phyloP scores from a whole-genome alignment of 2,329 filamentous ascomycete genomes.

The Fusarium austroafricanum region DNA sequence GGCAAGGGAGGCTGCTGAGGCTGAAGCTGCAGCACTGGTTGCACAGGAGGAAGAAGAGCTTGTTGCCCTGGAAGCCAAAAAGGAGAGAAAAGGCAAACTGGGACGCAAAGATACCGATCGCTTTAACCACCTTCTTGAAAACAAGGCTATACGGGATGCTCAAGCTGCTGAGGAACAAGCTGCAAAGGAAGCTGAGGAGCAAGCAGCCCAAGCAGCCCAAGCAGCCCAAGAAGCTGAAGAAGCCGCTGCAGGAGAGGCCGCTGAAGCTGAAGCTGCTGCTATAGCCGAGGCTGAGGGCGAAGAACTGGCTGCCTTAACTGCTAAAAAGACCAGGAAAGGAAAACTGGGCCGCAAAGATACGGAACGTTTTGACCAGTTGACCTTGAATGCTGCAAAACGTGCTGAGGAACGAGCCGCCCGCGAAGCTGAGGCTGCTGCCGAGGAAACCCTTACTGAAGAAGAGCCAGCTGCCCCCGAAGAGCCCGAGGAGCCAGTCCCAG shows the following conservation, averaged over 20 bases:
- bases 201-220: conserved; percentile 42
- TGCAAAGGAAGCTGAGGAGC: conserved; percentile 45
- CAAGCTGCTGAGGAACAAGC: conserved; percentile 49
- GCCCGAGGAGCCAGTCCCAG: conserved; percentile 16
- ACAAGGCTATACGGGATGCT: conserved; percentile 37
- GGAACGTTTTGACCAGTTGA: conserved; percentile 35
- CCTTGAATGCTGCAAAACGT: conserved; percentile 32
- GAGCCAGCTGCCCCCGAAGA: conserved; percentile 6
- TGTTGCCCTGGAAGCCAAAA: conserved; percentile 35
- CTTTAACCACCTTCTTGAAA: conserved; percentile 29
- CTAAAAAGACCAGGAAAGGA: conserved; percentile 53
- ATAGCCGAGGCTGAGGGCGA: conserved; percentile 48
- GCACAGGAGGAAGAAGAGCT: conserved; percentile 40
- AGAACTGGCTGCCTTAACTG: conserved; percentile 56
- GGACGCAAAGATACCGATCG: conserved; percentile 41
- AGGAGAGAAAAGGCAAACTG: conserved; percentile 39
- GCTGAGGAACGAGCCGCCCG: conserved; percentile 31
- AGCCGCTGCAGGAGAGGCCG: conserved; percentile 38
- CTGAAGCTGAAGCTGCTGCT: conserved; percentile 41
- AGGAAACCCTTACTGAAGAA: conserved; percentile 12
- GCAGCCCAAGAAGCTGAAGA: conserved; percentile 45
- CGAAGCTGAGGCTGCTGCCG: conserved; percentile 36
- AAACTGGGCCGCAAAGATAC: conserved; percentile 44
- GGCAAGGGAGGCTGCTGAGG: conserved; percentile 31
- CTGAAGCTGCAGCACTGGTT: conserved; percentile 21